Conservation (phyloP, 441 rosid genomes). For the Erysimum pusillum region DNA sequence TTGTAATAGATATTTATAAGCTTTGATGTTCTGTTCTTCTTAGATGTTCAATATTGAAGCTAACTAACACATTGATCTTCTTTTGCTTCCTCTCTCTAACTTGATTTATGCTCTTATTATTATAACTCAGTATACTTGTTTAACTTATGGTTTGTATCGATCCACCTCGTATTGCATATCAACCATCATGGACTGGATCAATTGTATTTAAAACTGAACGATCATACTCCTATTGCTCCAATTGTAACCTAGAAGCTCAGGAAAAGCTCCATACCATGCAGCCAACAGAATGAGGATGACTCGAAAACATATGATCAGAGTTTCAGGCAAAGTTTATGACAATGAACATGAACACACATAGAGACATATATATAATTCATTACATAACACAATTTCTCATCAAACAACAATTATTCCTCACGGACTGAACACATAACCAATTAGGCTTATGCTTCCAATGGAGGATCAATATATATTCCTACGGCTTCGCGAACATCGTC, state of each 20-base stretch:
- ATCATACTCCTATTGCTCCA: not conserved
- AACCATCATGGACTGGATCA: not conserved
- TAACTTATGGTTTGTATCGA: not conserved
- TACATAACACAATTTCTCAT: constrained; percentile 36
- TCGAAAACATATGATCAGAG: constrained; percentile 9
- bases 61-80: not conserved
- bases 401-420: constrained; percentile 22
- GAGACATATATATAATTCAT: constrained; percentile 24
- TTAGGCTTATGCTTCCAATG: not conserved
- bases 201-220: not conserved
- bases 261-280: not conserved
- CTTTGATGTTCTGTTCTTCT: constrained; percentile 12
- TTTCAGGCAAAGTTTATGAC: constrained; percentile 24
- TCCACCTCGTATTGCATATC: not conserved
- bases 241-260: constrained; percentile 16
- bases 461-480: constrained; percentile 7
- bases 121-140: not conserved
- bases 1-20: constrained; percentile 28
- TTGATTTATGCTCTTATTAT: not conserved
- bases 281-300: constrained; percentile 25
- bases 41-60: constrained; percentile 1
- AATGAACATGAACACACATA: constrained; percentile 9
- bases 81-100: not conserved
- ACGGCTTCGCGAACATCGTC: not conserved
- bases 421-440: constrained; percentile 6